Evolutionary conservation across 306 rosid genomes (phyloP).

Genomic region (Vicia faba): DNA sequence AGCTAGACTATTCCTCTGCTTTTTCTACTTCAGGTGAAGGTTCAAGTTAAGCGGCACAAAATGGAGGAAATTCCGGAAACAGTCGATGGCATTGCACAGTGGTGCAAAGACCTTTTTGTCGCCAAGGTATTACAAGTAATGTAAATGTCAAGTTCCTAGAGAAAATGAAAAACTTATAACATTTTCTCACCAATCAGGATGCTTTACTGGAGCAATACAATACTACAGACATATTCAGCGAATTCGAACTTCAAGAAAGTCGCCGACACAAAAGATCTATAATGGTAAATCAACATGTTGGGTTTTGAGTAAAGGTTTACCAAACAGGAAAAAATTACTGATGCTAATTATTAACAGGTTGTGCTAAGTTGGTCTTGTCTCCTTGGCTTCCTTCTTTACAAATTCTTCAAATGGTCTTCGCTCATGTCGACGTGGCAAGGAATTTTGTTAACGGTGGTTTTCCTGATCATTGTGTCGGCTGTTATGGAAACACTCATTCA

Average conservation of each 20-base stretch:
- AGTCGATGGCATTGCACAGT: conserved; percentile 67
- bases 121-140: conserved; percentile 55
- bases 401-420: conserved; percentile 51
- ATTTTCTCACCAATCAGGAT: conserved; percentile 51
- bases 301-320: neutral
- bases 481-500: conserved; percentile 71
- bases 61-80: conserved; percentile 82
- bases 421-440: conserved; percentile 77
- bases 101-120: conserved; percentile 77
- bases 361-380: conserved; percentile 57
- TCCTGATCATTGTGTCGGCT: conserved; percentile 48
- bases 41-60: conserved; percentile 67
- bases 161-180: neutral
- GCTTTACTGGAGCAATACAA: conserved; percentile 69
- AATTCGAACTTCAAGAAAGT: conserved; percentile 45
- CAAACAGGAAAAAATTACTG: neutral
- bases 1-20: neutral
- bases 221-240: conserved; percentile 60
- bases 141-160: conserved; percentile 6
- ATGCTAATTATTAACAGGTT: conserved; percentile 41
- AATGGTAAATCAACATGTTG: conserved; percentile 43
- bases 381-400: conserved; percentile 42
- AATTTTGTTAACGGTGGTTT: conserved; percentile 44
- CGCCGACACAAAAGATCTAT: conserved; percentile 63
- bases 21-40: conserved; percentile 53